Conservation (phyloP, 2,329 filamentous ascomycete species). For the Alternaria triticimaculans region DNA sequence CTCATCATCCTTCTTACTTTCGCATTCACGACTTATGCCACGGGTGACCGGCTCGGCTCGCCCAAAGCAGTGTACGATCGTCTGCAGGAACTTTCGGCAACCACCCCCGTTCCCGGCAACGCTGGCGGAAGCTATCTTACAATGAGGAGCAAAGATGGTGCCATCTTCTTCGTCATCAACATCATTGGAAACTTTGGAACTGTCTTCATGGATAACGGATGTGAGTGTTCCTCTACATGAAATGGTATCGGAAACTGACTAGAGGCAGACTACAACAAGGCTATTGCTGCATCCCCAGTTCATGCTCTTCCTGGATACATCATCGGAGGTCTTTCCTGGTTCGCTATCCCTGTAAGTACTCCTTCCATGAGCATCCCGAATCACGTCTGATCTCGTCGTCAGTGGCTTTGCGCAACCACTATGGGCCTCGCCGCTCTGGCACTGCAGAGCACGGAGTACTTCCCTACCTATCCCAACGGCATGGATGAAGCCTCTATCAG, state of each 20-base stretch:
- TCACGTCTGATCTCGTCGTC: background rate
- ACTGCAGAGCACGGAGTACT: conserved; percentile 49
- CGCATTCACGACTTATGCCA: conserved; percentile 80
- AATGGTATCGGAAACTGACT: conserved; percentile 2
- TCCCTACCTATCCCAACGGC: conserved; percentile 51
- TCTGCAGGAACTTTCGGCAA: conserved; percentile 69
- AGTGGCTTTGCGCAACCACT: conserved; percentile 55
- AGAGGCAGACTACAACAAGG: conserved; percentile 74
- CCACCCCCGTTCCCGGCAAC: conserved; percentile 80
- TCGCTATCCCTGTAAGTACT: conserved; percentile 52
- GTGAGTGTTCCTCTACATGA: conserved; percentile 43
- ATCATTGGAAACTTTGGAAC: conserved; percentile 83
- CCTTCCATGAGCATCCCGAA: background rate
- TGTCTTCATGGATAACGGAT: conserved; percentile 84
- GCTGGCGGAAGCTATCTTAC: conserved; percentile 82
- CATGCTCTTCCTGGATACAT: conserved; percentile 76
- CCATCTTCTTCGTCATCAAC: conserved; percentile 91
- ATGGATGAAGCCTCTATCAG: conserved; percentile 35
- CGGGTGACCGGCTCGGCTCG: conserved; percentile 73
- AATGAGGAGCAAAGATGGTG: conserved; percentile 80
- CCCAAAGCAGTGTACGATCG: conserved; percentile 80
- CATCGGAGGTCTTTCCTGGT: conserved; percentile 55
- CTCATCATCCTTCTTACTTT: conserved; percentile 86
- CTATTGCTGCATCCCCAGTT: conserved; percentile 84
- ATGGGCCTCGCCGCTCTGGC: conserved; percentile 55